phyloP scores from a whole-genome alignment of 2,329 filamentous ascomycete species.

The Nannizziopsis barbatae region DNA sequence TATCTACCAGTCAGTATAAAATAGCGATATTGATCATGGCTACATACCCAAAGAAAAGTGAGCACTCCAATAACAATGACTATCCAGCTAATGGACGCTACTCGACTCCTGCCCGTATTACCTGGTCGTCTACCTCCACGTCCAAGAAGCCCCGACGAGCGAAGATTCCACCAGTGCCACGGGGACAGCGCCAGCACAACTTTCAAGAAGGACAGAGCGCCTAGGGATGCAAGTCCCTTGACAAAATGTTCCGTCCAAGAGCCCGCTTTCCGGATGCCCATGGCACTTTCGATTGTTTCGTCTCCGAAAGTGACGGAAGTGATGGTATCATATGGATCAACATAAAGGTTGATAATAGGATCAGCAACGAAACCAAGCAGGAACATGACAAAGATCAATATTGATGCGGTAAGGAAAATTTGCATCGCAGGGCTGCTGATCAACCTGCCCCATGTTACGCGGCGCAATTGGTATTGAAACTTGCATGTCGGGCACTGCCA shows the following conservation, averaged over 20 bases:
- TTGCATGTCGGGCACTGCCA: constrained; percentile 82
- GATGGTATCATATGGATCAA: constrained; percentile 61
- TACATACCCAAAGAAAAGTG: constrained; percentile 64
- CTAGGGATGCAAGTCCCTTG: constrained; percentile 83
- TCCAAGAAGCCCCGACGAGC: constrained; percentile 48
- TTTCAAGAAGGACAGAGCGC: constrained; percentile 74
- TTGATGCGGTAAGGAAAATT: constrained; percentile 56
- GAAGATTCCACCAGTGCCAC: constrained; percentile 65
- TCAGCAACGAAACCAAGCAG: constrained; percentile 83
- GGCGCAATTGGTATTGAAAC: constrained; percentile 68
- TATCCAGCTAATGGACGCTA: constrained; percentile 67
- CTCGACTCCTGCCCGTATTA: constrained; percentile 60
- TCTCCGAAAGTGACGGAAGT: constrained; percentile 31
- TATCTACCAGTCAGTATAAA: constrained; percentile 29
- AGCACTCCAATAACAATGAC: constrained; percentile 68
- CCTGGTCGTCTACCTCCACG: constrained; percentile 43
- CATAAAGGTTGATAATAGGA: constrained; percentile 78
- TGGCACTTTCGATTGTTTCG: constrained; percentile 25
- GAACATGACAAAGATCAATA: constrained; percentile 65
- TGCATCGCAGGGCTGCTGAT: constrained; percentile 58
- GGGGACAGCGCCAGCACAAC: constrained; percentile 62
- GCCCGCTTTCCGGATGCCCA: constrained; percentile 39
- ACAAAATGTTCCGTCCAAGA: constrained; percentile 75
- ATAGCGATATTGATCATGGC: not conserved
- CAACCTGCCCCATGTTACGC: constrained; percentile 63